Evolutionary conservation across 2,329 filamentous ascomycete genomes (phyloP), one percentile per base, ranked within the genome.

Genomic region (Cladorrhinum sp.): DNA sequence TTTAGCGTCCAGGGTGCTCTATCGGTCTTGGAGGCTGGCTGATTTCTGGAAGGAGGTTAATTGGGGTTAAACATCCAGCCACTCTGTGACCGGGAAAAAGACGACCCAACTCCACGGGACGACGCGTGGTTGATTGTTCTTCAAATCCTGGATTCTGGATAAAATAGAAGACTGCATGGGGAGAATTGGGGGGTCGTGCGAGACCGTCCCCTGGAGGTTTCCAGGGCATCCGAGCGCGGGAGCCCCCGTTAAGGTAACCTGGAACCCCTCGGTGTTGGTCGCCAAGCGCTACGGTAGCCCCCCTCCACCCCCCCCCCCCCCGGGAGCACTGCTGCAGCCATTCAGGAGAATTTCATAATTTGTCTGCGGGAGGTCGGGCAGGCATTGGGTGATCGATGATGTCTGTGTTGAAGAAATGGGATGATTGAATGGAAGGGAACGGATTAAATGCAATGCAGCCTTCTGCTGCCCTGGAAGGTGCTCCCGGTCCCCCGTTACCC

Each of bases 151-250:
- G 36, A 42, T 42, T 42, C 36, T 12, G 36, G 36, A 42, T 42
- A n/a, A n/a, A 42, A 18, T 46, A 18, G 10, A 42, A 42, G 12
- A 42, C 26, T 4, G 26, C 4, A 36, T 36, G 12, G 12, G 14
- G 33, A 36, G 12, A 36, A 54, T 54, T 55, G 18, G n/a, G 30
- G n/a, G 53, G 18, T 55, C 42, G 33, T 55, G 53, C 53, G 36
- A 65, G 36, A 54, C 24, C 55, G 24, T 63, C 50, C 55, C n/a
- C 66, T 63, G 28, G 42, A 49, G n/a, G 57, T 56, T 55, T 58
- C 60, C 14, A 56, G 59, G 50, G 61, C 57, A 36, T 64, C 26
- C n/a, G 65, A 57, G 54, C 54, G 54, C 54, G 54, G 54, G 54
- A 48, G 36, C 20, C 21, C 54, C 52, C 28, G 18, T 42, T 55